Percentiles rank a stretch among this genome's conserved stretches.
These are phyloP conservation scores for Carex littledalei DNA, from an alignment of 176 grass and related monocot species.

Conservation along the genomic window DNA sequence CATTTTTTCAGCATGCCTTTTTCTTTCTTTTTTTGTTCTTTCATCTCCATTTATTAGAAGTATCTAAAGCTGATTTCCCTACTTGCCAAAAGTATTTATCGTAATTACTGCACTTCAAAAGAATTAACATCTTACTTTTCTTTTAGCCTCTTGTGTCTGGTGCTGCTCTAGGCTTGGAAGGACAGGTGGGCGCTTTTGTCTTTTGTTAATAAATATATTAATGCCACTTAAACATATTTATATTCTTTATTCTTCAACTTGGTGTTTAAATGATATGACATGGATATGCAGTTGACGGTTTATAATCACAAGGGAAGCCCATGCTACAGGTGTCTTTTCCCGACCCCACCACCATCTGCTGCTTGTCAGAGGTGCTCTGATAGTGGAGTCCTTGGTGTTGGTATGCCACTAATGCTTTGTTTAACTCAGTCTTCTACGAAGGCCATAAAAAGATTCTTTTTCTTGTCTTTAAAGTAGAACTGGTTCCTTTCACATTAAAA, in stretches of 20 bases:
- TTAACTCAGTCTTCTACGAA: background rate
- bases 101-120: background rate
- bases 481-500: background rate
- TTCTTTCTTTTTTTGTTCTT: background rate
- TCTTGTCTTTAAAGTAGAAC: background rate
- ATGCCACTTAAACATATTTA: background rate
- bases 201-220: conserved; percentile 22
- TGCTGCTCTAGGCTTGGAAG: conserved; percentile 86
- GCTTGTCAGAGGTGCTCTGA: conserved; percentile 93
- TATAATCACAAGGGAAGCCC: conserved; percentile 93
- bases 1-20: conserved; percentile 18
- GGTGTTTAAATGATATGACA: background rate
- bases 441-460: background rate
- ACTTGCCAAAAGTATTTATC: background rate
- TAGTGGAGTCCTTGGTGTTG: conserved; percentile 88
- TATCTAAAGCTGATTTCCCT: background rate
- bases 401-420: conserved; percentile 39
- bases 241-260: conserved; percentile 18
- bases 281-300: conserved; percentile 63
- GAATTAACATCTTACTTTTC: conserved; percentile 18
- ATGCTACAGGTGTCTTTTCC: conserved; percentile 92
- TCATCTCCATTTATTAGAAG: background rate
- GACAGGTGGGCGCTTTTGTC: conserved; percentile 50
- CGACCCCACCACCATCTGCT: conserved; percentile 71
- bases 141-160: conserved; percentile 86